Percentiles rank a stretch among this genome's conserved stretches.
Evolutionary conservation across 2,329 filamentous ascomycete genomes (phyloP).

Genomic region (Sarocladium brachiariae): DNA sequence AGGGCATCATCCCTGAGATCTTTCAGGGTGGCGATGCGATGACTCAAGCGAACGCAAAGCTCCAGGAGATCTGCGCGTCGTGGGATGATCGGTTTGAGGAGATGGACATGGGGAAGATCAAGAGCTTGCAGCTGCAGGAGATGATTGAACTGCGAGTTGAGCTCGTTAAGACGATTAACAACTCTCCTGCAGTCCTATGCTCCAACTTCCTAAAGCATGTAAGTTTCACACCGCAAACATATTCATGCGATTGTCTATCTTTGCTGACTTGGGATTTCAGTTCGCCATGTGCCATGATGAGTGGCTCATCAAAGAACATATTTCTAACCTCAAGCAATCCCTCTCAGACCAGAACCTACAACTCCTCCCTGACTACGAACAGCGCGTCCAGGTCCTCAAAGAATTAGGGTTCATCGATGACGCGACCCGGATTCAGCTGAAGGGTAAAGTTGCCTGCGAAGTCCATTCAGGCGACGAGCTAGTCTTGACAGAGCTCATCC

Average conservation of each 20-base stretch:
- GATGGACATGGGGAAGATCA: constrained; percentile 72
- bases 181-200: constrained; percentile 62
- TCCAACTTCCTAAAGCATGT: constrained; percentile 81
- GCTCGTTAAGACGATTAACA: constrained; percentile 55
- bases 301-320: constrained; percentile 93
- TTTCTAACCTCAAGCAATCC: constrained; percentile 75
- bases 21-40: constrained; percentile 45
- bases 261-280: constrained; percentile 31
- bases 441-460: constrained; percentile 97
- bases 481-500: constrained; percentile 88
- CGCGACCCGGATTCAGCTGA: constrained; percentile 80
- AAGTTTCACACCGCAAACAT: constrained; percentile 37
- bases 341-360: constrained; percentile 97
- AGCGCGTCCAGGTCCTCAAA: constrained; percentile 84
- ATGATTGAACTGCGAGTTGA: constrained; percentile 65
- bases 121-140: constrained; percentile 75
- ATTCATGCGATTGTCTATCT: too few relatives aligned
- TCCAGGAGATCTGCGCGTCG: constrained; percentile 61
- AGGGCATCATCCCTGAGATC: constrained; percentile 52
- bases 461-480: constrained; percentile 96
- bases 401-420: constrained; percentile 90
- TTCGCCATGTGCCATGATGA: constrained; percentile 96
- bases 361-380: constrained; percentile 91
- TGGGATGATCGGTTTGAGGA: constrained; percentile 81
- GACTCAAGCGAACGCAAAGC: constrained; percentile 55